Evolutionary conservation across 2,329 filamentous ascomycete genomes (phyloP).

Genomic region (Colletotrichum endophyticum): DNA sequence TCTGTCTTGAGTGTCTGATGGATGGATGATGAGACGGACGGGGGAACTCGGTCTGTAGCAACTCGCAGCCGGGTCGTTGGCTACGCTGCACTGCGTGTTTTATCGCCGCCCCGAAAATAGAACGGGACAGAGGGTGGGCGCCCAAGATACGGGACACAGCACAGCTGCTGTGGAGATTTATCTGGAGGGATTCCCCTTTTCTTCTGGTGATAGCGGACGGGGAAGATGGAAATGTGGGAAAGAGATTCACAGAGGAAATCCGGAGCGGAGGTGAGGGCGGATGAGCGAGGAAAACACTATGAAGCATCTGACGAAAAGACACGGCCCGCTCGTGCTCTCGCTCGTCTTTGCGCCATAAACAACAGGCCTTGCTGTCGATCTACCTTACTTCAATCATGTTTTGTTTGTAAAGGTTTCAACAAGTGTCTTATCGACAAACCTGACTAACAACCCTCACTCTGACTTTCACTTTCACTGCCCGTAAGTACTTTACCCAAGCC

Average conservation of each 20-base stretch:
- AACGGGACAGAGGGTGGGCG: conserved; percentile 1
- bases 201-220: not conserved
- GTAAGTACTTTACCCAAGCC: not conserved
- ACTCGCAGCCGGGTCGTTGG: not conserved
- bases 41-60: conserved; percentile 4
- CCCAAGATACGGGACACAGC: not conserved
- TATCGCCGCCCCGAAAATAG: conserved; percentile 20
- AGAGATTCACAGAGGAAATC: conserved; percentile 4
- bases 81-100: conserved; percentile 15
- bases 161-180: conserved; percentile 9
- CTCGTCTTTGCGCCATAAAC: not conserved
- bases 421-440: conserved; percentile 1
- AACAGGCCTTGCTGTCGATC: not conserved
- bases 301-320: not conserved
- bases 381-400: conserved; percentile 1
- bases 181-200: conserved; percentile 16
- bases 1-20: conserved; percentile 10
- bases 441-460: not conserved
- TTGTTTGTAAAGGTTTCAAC: conserved; percentile 14
- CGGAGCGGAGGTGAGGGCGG: conserved; percentile 19
- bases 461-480: not conserved
- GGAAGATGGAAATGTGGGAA: not conserved
- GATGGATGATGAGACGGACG: conserved; percentile 11
- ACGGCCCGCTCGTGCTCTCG: not conserved
- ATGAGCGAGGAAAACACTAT: not conserved